A percentile compares a stretch with the other conserved stretches of the same genome.
phyloP scores from a whole-genome alignment of 1,139 yeast genomes.

The Yamadazyma kanchanaburiensis region DNA sequence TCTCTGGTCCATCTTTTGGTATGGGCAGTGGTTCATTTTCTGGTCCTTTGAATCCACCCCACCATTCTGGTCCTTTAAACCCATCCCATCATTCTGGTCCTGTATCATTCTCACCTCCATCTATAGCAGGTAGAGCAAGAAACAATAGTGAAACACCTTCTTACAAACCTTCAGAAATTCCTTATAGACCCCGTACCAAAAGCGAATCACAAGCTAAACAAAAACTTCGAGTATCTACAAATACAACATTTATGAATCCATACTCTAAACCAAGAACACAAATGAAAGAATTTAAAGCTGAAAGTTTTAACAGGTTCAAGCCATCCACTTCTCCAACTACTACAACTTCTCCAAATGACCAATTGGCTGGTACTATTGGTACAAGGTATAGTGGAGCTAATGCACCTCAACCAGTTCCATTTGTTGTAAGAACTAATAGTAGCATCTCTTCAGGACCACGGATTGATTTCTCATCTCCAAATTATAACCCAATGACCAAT shows the following conservation, averaged over 20 bases:
- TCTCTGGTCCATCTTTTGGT: too few relatives aligned
- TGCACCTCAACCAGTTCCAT: not conserved
- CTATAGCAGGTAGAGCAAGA: too few relatives aligned
- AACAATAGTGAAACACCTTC: not conserved
- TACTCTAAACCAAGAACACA: constrained; percentile 3
- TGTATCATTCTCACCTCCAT: too few relatives aligned
- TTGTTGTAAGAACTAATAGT: not conserved
- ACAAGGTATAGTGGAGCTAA: not conserved
- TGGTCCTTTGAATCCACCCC: too few relatives aligned
- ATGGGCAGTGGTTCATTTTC: too few relatives aligned
- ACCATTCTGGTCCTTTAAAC: too few relatives aligned
- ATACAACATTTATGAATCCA: constrained; percentile 7
- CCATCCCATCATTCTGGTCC: too few relatives aligned
- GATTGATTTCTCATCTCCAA: constrained; percentile 3
- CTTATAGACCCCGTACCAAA: not conserved
- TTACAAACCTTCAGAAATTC: constrained; percentile 1
- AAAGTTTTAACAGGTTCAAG: constrained; percentile 7
- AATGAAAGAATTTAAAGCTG: constrained; percentile 8
- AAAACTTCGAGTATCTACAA: not conserved
- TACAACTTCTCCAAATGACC: not conserved
- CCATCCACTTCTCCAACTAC: constrained; percentile 1
- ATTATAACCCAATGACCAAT: constrained; percentile 5
- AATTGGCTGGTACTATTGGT: too few relatives aligned
- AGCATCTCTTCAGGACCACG: too few relatives aligned
- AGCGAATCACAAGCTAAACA: not conserved